Percentiles rank a stretch among this genome's conserved stretches.
Conservation (phyloP, 306 rosid genomes). For the Mimosa pudica region DNA sequence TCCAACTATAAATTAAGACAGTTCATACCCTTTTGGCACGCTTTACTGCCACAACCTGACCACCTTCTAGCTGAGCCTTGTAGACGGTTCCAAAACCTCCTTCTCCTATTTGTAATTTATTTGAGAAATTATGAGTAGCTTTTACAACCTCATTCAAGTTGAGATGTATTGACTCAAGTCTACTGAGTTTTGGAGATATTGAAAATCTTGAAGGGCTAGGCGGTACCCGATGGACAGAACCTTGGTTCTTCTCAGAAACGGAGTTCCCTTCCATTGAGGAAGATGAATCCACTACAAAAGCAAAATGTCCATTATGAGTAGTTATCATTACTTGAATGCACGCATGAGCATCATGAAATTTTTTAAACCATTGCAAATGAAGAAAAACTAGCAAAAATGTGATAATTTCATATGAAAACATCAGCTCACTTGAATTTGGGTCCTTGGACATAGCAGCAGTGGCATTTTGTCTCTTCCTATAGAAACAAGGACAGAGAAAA, state of each 20-base stretch:
- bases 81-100: constrained; percentile 97
- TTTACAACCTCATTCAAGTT: constrained; percentile 66
- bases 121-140: constrained; percentile 86
- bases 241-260: constrained; percentile 57
- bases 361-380: not conserved
- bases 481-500: constrained; percentile 79
- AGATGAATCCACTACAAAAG: constrained; percentile 60
- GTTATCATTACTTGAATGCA: not conserved
- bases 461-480: constrained; percentile 52
- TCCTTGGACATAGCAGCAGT: constrained; percentile 54
- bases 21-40: constrained; percentile 79
- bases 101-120: constrained; percentile 71
- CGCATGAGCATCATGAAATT: not conserved
- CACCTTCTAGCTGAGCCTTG: constrained; percentile 76
- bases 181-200: constrained; percentile 69
- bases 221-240: constrained; percentile 77
- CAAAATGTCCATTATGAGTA: constrained; percentile 32
- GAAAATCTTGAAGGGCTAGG: constrained; percentile 84
- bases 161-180: constrained; percentile 77
- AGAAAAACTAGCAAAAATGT: not conserved
- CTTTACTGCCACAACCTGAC: constrained; percentile 77
- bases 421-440: constrained; percentile 68
- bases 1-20: constrained; percentile 4
- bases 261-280: constrained; percentile 56
- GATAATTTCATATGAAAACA: constrained; percentile 15